Evolutionary conservation across 1,284 basidiomycete species (phyloP), one percentile per base, ranked within the genome.

Genomic region (Pseudozyma thailandica): DNA sequence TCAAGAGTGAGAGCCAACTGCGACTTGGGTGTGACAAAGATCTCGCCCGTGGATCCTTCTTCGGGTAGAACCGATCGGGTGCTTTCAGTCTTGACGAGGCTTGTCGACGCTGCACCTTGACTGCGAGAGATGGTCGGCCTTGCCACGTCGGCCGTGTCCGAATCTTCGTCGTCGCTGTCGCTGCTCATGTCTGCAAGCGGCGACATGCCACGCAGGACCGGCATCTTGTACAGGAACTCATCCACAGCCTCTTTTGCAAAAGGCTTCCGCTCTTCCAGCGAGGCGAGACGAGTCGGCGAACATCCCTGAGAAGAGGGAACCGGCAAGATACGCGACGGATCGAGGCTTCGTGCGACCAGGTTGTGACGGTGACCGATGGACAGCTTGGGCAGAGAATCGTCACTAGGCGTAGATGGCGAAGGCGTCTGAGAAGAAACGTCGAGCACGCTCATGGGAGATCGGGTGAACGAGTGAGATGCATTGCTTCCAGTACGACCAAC

Each of bases 21-120:
- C 16, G 60, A 15, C 26, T 59, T 63, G 44, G 28, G 31, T 2
- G 35, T 18, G 9, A 37, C 47, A 41, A 72, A 72, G 38, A 72
- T 63, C 52, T 72, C 69, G 16, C 69, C 69, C 2, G 50, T 66
- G 26, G 43, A 20, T 8, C 69, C 69, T 50, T 72, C 69, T n/a
- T 39, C 44, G 3, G 47, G 54, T 16, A 39, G 6, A 6, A 43
- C 52, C 10, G 16, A 1, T 16, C 23, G 46, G 8, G 16, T 47
- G 3, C 12, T 23, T 20, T 45, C 39, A 9, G 23, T 9, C 21
- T 25, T 25, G n/a, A 23, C 15, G n/a, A 5, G n/a, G 15, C 5
- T 12, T 9, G 33, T 16, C 33, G n/a, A n/a, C 33, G 13, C 13
- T 16, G 33, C 13, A 5, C 13, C 33, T 7, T 21, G 38, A 41